Percentiles rank a stretch among this genome's conserved stretches.
These are phyloP conservation scores for Limnanthes douglasii DNA, from an alignment of 345 rosid genomes.

Conservation along the genomic window DNA sequence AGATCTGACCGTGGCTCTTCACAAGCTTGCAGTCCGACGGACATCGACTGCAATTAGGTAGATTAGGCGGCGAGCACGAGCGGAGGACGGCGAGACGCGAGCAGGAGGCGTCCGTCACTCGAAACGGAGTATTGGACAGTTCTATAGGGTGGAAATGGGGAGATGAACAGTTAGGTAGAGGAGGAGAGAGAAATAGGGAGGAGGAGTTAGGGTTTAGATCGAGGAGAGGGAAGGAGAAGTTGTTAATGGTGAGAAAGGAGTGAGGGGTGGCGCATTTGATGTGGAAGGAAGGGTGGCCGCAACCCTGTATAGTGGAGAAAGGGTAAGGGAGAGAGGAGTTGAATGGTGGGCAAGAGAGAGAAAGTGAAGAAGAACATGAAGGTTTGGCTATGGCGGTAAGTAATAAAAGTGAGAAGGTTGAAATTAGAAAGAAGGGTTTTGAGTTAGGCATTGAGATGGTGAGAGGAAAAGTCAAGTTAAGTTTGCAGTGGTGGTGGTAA, in stretches of 20 bases:
- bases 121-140: constrained; percentile 57
- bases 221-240: constrained; percentile 42
- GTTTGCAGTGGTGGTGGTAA: too few species aligned
- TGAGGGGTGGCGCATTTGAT: constrained; percentile 50
- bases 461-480: too few species aligned
- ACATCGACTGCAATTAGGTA: constrained; percentile 47
- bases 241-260: constrained; percentile 49
- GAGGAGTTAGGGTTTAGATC: constrained; percentile 28
- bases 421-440: constrained; percentile 1
- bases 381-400: constrained; percentile 7
- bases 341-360: constrained; percentile 55
- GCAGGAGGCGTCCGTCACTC: constrained; percentile 59
- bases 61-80: constrained; percentile 32
- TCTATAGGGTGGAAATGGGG: constrained; percentile 27
- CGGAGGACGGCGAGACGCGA: constrained; percentile 57
- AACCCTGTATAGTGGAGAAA: constrained; percentile 54
- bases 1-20: constrained; percentile 39
- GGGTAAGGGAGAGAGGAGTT: constrained; percentile 47
- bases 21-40: constrained; percentile 46
- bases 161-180: constrained; percentile 10
- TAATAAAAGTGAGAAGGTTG: constrained; percentile 4
- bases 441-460: too few species aligned
- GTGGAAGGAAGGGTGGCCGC: constrained; percentile 74
- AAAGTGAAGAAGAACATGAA: constrained; percentile 15
- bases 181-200: constrained; percentile 25